Evolutionary conservation across 352 stramenopile species (phyloP), one percentile per base, ranked within the genome.

Genomic region (Phytophthora sojae): DNA sequence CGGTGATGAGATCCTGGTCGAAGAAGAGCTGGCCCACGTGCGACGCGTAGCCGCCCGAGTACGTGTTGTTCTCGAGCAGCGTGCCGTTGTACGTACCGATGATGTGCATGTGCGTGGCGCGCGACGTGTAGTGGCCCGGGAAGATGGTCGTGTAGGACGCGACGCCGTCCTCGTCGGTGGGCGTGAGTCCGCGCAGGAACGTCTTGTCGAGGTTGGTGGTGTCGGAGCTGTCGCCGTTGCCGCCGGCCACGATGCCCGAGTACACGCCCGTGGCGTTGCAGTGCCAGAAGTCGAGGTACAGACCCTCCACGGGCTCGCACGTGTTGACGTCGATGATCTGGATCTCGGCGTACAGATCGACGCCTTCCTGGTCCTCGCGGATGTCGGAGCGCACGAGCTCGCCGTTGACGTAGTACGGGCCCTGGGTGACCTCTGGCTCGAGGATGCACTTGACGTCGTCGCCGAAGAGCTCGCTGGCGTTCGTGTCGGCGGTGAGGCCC

Each of bases 301-400:
- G 59, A 37, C 32, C 44, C 58, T 69, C 19, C 9, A 76, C 69
- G 9, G 58, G 63, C 14, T 72, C 57, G 35, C 69, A 76, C 57
- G 69, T 76, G 57, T 72, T 76, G 9, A 73, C 64, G 52, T 76
- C 59, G 37, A 76, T 66, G 69, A 76, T 60, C 54, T 76, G 69
- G n/a, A 76, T 21, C 11, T 71, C 69, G 6, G 62, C 58, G 51
- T 72, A 76, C 44, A 76, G 57, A 23, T 61, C 47, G 35, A 77
- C 64, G 32, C 69, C 69, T 23, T 64, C 53, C 55, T 73, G 54
- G 25, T 66, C 44, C 59, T 73, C 64, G 42, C 56, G 64, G 44
- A 70, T 62, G 57, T 73, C 58, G 52, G 56, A 61, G 30, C 70
- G 70, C 3, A 73, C 32, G 30, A 70, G 52, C 55, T 73, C 59